These are phyloP conservation scores for Pistacia vera DNA, from an alignment of 345 rosid species.

Conservation along the genomic window DNA sequence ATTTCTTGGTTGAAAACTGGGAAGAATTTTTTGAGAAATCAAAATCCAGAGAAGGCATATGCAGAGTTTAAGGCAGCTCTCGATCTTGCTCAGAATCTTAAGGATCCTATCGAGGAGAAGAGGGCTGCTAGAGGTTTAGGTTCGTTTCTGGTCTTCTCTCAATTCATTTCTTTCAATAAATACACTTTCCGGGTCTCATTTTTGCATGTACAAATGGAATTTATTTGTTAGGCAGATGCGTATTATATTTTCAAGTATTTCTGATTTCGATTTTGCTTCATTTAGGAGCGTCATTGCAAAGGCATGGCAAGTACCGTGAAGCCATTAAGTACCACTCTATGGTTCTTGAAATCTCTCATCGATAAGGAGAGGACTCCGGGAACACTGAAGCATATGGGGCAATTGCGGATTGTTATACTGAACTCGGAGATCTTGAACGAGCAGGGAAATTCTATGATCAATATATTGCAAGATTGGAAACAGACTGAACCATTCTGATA, in stretches of 20 bases:
- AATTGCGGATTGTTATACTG: conserved; percentile 93
- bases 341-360: conserved; percentile 77
- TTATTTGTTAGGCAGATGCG: too few species aligned
- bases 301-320: conserved; percentile 80
- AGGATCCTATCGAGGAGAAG: conserved; percentile 82
- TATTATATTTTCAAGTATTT: too few species aligned
- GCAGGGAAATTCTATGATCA: conserved; percentile 83
- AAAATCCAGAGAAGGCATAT: conserved; percentile 76
- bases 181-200: too few species aligned
- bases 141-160: conserved; percentile 12
- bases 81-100: conserved; percentile 66
- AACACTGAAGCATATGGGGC: conserved; percentile 95
- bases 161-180: neutral
- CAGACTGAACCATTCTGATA: conserved; percentile 38
- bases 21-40: conserved; percentile 85
- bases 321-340: conserved; percentile 77
- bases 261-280: neutral
- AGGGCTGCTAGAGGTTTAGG: conserved; percentile 97
- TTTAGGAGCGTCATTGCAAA: conserved; percentile 84
- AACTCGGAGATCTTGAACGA: conserved; percentile 88
- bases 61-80: conserved; percentile 72
- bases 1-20: conserved; percentile 71
- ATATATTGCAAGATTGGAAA: conserved; percentile 79
- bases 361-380: conserved; percentile 80
- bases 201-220: too few species aligned